These are phyloP conservation scores for Boletales sp. DNA, from an alignment of 768 basidiomycete genomes.

Conservation along the genomic window DNA sequence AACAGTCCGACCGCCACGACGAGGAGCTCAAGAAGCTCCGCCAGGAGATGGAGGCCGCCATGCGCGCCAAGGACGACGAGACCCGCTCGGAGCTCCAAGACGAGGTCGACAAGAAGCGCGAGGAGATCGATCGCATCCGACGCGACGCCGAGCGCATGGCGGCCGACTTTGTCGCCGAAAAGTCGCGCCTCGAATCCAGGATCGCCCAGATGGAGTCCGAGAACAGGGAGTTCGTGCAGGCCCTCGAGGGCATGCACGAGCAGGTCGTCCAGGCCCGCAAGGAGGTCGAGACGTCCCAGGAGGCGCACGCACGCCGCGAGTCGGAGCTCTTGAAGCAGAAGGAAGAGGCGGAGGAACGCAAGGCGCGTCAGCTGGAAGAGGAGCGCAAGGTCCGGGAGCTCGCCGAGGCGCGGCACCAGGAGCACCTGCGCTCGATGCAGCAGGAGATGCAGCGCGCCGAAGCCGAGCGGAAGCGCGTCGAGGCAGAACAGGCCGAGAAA, in stretches of 20 bases:
- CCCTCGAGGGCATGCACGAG: constrained; percentile 25
- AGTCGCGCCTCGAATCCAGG: constrained; percentile 28
- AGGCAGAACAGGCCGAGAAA: constrained; percentile 25
- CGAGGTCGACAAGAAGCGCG: constrained; percentile 40
- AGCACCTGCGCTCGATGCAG: constrained; percentile 27
- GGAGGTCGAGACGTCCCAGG: constrained; percentile 27
- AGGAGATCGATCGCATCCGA: constrained; percentile 42
- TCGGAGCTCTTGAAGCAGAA: constrained; percentile 24
- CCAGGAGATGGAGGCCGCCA: constrained; percentile 44
- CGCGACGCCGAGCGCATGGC: constrained; percentile 39
- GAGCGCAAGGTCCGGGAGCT: constrained; percentile 27
- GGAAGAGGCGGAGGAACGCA: constrained; percentile 27
- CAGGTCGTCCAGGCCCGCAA: constrained; percentile 26
- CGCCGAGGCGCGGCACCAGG: constrained; percentile 27
- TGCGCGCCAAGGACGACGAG: constrained; percentile 45
- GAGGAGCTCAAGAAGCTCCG: constrained; percentile 47
- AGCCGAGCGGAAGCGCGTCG: constrained; percentile 17
- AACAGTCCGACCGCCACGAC: constrained; percentile 43
- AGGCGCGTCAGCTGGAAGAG: constrained; percentile 28
- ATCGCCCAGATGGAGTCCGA: constrained; percentile 27
- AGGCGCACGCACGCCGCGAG: constrained; percentile 26
- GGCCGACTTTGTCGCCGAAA: constrained; percentile 37
- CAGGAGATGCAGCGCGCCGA: constrained; percentile 25
- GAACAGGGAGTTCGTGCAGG: constrained; percentile 11
- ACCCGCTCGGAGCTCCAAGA: constrained; percentile 41